These are phyloP conservation scores for Fusarium hostae DNA, from an alignment of 2,329 filamentous ascomycete genomes.

Conservation along the genomic window DNA sequence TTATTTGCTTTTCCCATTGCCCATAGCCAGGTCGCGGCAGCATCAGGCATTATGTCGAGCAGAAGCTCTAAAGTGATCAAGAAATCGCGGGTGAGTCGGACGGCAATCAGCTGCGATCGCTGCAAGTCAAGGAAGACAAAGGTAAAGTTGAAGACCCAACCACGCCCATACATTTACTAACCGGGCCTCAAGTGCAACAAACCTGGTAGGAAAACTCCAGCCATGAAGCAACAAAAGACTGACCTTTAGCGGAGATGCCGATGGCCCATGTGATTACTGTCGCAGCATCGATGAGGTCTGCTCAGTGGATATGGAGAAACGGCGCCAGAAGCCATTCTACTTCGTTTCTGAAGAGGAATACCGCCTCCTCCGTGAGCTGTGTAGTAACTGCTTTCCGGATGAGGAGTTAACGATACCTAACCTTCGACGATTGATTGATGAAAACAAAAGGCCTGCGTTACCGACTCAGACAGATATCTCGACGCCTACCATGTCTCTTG, in stretches of 20 bases:
- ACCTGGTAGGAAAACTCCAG: accelerated
- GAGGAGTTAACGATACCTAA: background rate
- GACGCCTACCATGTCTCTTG: background rate
- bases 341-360: background rate
- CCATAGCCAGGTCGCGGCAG: accelerated
- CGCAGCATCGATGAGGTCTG: background rate
- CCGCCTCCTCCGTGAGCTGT: accelerated
- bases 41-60: background rate
- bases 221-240: accelerated
- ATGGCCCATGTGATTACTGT: background rate
- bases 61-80: background rate
- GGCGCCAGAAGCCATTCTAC: background rate
- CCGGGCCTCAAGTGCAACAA: background rate
- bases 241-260: background rate
- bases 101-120: background rate
- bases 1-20: background rate
- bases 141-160: background rate
- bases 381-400: background rate
- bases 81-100: background rate
- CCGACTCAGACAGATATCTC: background rate
- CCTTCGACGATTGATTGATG: background rate
- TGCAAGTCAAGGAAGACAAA: background rate
- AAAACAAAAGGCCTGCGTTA: accelerated
- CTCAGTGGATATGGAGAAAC: background rate
- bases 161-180: background rate